These are phyloP conservation scores for Cryphonectria naterciae DNA, from an alignment of 2,329 filamentous ascomycete species.

Conservation along the genomic window DNA sequence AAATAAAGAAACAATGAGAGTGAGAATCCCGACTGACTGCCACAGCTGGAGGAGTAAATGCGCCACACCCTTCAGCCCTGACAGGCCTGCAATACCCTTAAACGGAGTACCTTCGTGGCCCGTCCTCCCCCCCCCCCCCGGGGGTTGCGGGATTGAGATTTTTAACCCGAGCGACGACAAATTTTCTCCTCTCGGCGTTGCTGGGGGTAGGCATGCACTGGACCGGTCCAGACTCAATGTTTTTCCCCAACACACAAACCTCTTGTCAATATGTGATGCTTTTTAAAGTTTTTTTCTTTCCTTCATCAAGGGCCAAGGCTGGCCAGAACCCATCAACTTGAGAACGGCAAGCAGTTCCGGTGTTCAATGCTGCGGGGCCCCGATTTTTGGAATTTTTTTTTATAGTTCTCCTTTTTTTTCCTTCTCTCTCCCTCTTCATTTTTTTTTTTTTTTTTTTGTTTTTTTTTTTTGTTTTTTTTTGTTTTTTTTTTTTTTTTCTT, in stretches of 20 bases:
- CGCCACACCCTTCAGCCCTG: conserved; percentile 4
- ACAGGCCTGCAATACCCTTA: not conserved
- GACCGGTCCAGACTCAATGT: not conserved
- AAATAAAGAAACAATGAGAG: not conserved
- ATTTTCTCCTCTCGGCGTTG: not conserved
- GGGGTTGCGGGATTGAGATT: conserved; percentile 3
- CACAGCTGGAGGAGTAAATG: not conserved
- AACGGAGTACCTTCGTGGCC: not conserved
- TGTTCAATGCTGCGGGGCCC: not conserved
- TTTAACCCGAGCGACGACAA: not conserved
- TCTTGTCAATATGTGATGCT: not conserved
- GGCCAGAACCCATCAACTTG: not conserved
- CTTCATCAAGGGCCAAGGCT: not conserved
- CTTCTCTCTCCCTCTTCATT: too few relatives aligned
- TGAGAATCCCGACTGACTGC: not conserved
- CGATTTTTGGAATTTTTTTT: not conserved
- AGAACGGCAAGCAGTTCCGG: not conserved
- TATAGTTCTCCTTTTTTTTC: too few relatives aligned
- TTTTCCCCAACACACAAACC: not conserved
- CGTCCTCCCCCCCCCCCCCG: not conserved
- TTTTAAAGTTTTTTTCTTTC: not conserved
- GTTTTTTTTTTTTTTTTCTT: too few relatives aligned
- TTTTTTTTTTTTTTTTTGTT: too few relatives aligned
- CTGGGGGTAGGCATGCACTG: not conserved
- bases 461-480: too few relatives aligned